A percentile compares a stretch with the other conserved stretches of the same genome.
phyloP scores from a whole-genome alignment of 805 yeast genomes.

The Brettanomyces bruxellensis region DNA sequence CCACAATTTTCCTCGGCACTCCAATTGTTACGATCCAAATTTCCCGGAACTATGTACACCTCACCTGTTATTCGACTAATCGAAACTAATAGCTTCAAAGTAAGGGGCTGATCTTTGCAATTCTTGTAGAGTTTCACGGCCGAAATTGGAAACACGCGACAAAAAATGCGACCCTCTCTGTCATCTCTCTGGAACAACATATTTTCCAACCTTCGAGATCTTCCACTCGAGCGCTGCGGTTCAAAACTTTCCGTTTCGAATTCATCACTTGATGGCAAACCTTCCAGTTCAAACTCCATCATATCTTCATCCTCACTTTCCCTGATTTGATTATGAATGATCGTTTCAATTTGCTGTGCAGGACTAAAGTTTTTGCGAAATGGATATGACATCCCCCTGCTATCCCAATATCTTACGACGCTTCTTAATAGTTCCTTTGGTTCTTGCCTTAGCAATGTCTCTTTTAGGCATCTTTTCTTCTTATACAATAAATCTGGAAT shows the following conservation, averaged over 20 bases:
- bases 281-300: too few species aligned
- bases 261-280: too few species aligned
- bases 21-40: conserved; percentile 26
- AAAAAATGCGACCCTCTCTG: conserved; percentile 18
- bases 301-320: too few species aligned
- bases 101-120: conserved; percentile 10
- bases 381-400: too few species aligned
- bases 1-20: conserved; percentile 26
- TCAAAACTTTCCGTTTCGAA: conserved; percentile 7
- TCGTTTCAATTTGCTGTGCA: too few species aligned
- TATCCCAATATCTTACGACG: too few species aligned
- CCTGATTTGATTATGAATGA: too few species aligned
- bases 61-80: conserved; percentile 27
- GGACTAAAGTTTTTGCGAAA: too few species aligned
- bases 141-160: conserved; percentile 16
- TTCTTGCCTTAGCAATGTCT: too few species aligned
- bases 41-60: conserved; percentile 23
- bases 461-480: conserved; percentile 13
- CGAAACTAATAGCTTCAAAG: conserved; percentile 18
- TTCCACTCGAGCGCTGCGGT: conserved; percentile 20
- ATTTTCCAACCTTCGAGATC: conserved; percentile 22
- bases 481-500: conserved; percentile 23
- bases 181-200: conserved; percentile 19
- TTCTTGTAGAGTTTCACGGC: conserved; percentile 22
- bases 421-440: too few species aligned